Evolutionary conservation across 108 stramenopile genomes (phyloP).

Genomic region (Pseudonitzschia multiseries): DNA sequence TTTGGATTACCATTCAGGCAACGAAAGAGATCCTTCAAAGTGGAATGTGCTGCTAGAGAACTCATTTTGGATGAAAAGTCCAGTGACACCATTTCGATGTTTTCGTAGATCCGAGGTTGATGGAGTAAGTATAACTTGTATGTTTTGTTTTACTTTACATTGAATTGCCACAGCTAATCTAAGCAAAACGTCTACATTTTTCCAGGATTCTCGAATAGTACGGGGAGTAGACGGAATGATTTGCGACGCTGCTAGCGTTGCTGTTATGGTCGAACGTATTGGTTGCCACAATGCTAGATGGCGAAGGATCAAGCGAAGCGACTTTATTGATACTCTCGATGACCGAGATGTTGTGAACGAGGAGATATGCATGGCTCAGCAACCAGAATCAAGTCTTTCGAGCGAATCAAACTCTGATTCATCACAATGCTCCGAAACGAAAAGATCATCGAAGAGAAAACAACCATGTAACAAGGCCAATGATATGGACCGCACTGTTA

Average conservation of each 20-base stretch:
- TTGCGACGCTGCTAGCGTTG: slow-evolving; percentile 74
- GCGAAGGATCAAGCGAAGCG: slow-evolving; percentile 71
- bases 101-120: slow-evolving; percentile 78
- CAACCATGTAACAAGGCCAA: neutral
- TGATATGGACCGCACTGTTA: neutral
- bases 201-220: slow-evolving; percentile 69
- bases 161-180: neutral
- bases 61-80: slow-evolving; percentile 73
- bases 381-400: slow-evolving; percentile 27
- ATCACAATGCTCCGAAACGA: slow-evolving; percentile 10
- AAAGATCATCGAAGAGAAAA: neutral
- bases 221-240: slow-evolving; percentile 76
- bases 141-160: too few relatives aligned
- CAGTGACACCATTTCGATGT: slow-evolving; percentile 82
- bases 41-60: slow-evolving; percentile 74
- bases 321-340: slow-evolving; percentile 33
- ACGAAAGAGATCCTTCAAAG: slow-evolving; percentile 51
- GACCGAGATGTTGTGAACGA: slow-evolving; percentile 9
- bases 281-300: slow-evolving; percentile 70
- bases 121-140: slow-evolving; percentile 44
- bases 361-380: slow-evolving; percentile 1
- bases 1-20: slow-evolving; percentile 53
- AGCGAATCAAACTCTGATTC: slow-evolving; percentile 17
- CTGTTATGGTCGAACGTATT: slow-evolving; percentile 80
- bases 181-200: neutral